Percentiles rank a stretch among this genome's conserved stretches.
Conservation (phyloP, 148 eudicot genomes). For the Suaeda aralocaspica region DNA sequence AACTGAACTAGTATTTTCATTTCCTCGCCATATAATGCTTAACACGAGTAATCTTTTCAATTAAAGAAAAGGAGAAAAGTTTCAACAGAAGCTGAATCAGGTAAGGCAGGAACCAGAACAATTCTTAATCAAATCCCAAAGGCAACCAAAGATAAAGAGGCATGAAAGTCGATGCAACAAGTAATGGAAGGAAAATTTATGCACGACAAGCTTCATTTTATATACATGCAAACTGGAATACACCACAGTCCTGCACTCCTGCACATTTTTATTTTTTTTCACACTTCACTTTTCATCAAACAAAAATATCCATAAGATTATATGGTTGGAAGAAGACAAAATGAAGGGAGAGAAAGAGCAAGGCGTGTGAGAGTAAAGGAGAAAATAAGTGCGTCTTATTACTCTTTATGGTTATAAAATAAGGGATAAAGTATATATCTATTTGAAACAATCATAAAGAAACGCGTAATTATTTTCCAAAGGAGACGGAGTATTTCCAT, state of each 20-base stretch:
- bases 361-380: no score
- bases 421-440: no score
- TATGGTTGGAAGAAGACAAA: no score
- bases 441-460: no score
- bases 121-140: background rate
- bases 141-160: background rate
- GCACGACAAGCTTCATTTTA: background rate
- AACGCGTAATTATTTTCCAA: no score
- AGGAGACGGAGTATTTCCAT: no score
- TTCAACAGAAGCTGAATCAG: background rate
- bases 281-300: no score
- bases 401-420: no score
- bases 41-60: background rate
- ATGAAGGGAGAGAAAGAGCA: no score
- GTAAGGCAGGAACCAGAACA: background rate
- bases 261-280: no score
- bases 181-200: background rate
- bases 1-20: background rate
- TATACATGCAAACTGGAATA: background rate
- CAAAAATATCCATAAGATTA: no score
- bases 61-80: background rate
- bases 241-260: background rate
- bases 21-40: background rate
- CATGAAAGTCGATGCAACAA: background rate
- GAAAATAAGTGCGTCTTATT: no score